Evolutionary conservation across 2,329 filamentous ascomycete species (phyloP).

Genomic region (Eutypa lata): DNA sequence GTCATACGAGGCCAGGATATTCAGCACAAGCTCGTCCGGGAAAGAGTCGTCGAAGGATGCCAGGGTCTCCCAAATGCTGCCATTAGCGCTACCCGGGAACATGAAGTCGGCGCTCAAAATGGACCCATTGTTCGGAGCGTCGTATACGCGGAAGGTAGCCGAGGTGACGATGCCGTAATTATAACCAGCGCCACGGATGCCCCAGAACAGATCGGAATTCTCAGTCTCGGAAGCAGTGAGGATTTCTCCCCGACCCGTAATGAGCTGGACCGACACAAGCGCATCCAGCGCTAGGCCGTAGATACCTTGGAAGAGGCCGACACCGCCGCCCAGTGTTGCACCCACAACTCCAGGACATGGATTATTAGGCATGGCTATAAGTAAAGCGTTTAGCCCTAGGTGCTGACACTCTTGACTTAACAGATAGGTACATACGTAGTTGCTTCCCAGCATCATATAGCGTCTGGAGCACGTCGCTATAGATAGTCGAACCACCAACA

Average conservation of each 20-base stretch:
- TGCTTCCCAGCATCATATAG: background rate
- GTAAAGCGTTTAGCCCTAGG: background rate
- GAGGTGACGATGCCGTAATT: slow-evolving; percentile 57
- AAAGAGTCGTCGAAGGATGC: too few species aligned
- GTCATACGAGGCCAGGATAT: too few species aligned
- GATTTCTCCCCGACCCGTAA: background rate
- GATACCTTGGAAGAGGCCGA: background rate
- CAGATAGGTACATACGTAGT: background rate
- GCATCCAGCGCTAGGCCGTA: background rate
- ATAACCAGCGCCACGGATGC: slow-evolving; percentile 52
- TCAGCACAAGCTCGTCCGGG: too few species aligned
- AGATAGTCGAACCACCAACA: background rate
- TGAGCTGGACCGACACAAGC: background rate
- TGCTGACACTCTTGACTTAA: background rate
- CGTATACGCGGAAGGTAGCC: slow-evolving; percentile 32
- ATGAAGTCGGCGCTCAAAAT: slow-evolving; percentile 38
- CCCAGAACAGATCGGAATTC: slow-evolving; percentile 53
- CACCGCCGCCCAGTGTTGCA: background rate
- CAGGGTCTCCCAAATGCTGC: too few species aligned
- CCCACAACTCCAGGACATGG: background rate
- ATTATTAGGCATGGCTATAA: background rate
- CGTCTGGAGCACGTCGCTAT: background rate
- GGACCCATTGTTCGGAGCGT: slow-evolving; percentile 36
- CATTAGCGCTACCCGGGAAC: too few species aligned
- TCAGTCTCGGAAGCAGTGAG: slow-evolving; percentile 16